A percentile compares a stretch with the other conserved stretches of the same genome.
Conservation (phyloP, 2,329 filamentous ascomycete species). For the Elsinoe necatrix region DNA sequence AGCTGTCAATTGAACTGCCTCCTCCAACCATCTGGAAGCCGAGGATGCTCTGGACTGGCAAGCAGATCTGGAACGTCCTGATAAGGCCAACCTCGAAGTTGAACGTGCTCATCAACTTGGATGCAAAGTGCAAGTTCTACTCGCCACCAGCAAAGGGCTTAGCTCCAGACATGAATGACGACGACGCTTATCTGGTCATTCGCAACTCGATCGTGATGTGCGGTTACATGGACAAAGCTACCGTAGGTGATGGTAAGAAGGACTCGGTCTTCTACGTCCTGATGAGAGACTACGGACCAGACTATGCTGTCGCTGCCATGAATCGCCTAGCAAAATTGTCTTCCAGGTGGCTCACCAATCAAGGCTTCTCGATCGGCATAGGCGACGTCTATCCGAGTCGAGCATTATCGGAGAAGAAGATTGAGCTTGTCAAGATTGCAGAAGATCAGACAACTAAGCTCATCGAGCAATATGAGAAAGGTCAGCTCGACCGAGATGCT, state of each 20-base stretch:
- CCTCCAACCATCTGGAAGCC: constrained; percentile 82
- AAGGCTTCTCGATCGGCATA: constrained; percentile 93
- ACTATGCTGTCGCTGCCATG: constrained; percentile 84
- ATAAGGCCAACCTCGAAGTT: constrained; percentile 83
- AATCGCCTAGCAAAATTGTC: constrained; percentile 87
- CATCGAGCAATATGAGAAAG: constrained; percentile 70
- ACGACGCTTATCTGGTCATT: constrained; percentile 81
- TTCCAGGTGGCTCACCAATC: constrained; percentile 77
- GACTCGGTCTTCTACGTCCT: constrained; percentile 97
- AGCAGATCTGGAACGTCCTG: constrained; percentile 87
- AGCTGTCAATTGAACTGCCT: constrained; percentile 69
- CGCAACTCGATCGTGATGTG: constrained; percentile 98
- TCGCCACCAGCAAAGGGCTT: constrained; percentile 49
- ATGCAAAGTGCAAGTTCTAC: constrained; percentile 83
- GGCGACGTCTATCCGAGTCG: constrained; percentile 83
- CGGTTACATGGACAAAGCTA: constrained; percentile 94
- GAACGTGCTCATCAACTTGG: constrained; percentile 78
- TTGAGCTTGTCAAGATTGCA: constrained; percentile 64
- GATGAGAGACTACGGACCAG: constrained; percentile 85
- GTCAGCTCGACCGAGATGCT: constrained; percentile 74
- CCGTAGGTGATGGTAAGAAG: constrained; percentile 94
- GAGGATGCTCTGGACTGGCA: constrained; percentile 85
- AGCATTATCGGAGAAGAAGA: constrained; percentile 62
- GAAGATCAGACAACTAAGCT: constrained; percentile 76
- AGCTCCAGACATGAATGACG: constrained; percentile 65